phyloP scores from a whole-genome alignment of 192 early-diverging fungal genomes.

The Fimicolochytrium jonesii region DNA sequence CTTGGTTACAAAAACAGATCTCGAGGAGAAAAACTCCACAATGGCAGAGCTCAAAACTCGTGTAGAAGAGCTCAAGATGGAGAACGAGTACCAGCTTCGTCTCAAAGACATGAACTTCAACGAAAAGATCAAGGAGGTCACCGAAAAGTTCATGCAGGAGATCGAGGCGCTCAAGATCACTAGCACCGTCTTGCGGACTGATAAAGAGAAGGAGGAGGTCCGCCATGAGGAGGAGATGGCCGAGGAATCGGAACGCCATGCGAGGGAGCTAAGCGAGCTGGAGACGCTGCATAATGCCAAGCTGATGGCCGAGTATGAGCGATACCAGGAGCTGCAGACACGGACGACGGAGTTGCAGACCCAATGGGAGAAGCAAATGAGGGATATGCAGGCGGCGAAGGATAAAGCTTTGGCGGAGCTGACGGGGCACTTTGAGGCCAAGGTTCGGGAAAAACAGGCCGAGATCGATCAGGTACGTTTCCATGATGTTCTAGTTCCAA shows the following conservation, averaged over 20 bases:
- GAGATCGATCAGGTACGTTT: slow-evolving; percentile 55
- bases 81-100: slow-evolving; percentile 63
- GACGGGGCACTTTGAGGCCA: slow-evolving; percentile 51
- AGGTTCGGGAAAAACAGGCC: slow-evolving; percentile 47
- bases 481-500: too few species aligned
- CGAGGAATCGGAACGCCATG: slow-evolving; percentile 50
- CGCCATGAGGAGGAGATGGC: slow-evolving; percentile 56
- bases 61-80: slow-evolving; percentile 64
- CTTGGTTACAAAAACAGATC: slow-evolving; percentile 58
- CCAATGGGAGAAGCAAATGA: slow-evolving; percentile 55
- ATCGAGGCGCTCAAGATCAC: slow-evolving; percentile 62
- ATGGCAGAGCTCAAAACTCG: slow-evolving; percentile 56
- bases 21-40: slow-evolving; percentile 55
- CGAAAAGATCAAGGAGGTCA: slow-evolving; percentile 63
- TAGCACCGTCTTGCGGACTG: slow-evolving; percentile 48
- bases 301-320: slow-evolving; percentile 62
- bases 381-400: slow-evolving; percentile 48
- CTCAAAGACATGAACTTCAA: slow-evolving; percentile 68
- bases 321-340: slow-evolving; percentile 50
- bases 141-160: slow-evolving; percentile 63
- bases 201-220: slow-evolving; percentile 64
- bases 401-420: slow-evolving; percentile 47
- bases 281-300: slow-evolving; percentile 52
- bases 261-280: slow-evolving; percentile 49
- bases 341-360: slow-evolving; percentile 47